These are phyloP conservation scores for Dactylellina sp. DNA, from an alignment of 2,329 filamentous ascomycete genomes.

Conservation along the genomic window DNA sequence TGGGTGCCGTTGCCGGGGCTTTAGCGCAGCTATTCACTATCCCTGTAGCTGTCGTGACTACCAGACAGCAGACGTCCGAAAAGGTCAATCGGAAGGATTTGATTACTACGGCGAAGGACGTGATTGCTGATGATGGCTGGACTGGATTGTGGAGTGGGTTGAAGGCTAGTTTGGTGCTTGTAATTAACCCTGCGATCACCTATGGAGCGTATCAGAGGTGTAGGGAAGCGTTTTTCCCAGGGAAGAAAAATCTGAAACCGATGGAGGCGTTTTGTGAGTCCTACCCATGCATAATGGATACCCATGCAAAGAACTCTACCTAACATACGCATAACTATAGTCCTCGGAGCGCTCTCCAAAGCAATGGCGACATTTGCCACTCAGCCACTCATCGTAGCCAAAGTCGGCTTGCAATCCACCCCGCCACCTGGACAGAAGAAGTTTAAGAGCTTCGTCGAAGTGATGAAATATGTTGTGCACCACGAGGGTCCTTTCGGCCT, in stretches of 20 bases:
- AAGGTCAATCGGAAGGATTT: constrained; percentile 87
- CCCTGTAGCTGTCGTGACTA: constrained; percentile 93
- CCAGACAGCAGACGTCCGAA: constrained; percentile 90
- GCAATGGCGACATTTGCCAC: constrained; percentile 89
- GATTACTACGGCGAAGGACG: constrained; percentile 86
- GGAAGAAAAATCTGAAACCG: constrained; percentile 78
- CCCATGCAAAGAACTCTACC: not conserved
- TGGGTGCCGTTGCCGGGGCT: constrained; percentile 89
- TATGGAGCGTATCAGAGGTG: constrained; percentile 96
- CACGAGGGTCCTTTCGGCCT: constrained; percentile 85
- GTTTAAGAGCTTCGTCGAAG: constrained; percentile 92
- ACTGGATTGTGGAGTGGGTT: constrained; percentile 92
- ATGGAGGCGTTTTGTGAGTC: constrained; percentile 91
- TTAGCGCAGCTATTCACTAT: constrained; percentile 96
- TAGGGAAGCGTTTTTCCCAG: constrained; percentile 80
- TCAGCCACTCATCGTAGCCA: constrained; percentile 95
- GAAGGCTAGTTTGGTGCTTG: constrained; percentile 93
- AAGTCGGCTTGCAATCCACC: constrained; percentile 94
- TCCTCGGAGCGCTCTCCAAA: constrained; percentile 93
- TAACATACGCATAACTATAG: constrained; percentile 17
- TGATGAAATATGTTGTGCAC: constrained; percentile 92
- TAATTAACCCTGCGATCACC: constrained; percentile 96
- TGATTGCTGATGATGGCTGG: constrained; percentile 90
- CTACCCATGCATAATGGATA: not conserved
- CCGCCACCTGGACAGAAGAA: constrained; percentile 86